phyloP scores from a whole-genome alignment of 106 monocot genomes.

The Dendrobium officinale region DNA sequence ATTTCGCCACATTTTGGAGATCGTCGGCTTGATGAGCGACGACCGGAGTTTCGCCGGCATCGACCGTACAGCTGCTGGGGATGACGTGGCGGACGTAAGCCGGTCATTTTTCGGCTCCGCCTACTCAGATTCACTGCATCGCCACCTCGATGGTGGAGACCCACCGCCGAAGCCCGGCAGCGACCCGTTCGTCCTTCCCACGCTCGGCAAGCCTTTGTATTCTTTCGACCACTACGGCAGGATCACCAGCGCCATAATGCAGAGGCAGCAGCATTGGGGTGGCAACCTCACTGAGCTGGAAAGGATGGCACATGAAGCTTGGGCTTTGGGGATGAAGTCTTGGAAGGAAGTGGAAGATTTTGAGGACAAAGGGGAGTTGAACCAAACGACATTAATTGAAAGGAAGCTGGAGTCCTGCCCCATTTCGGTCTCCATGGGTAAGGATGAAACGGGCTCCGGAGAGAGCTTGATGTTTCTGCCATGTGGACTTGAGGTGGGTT shows the following conservation, averaged over 20 bases:
- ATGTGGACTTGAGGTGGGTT: slow-evolving; percentile 66
- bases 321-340: slow-evolving; percentile 61
- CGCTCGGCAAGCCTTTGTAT: background rate
- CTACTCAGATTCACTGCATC: slow-evolving; percentile 12
- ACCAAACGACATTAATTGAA: slow-evolving; percentile 4
- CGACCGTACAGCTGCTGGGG: slow-evolving; percentile 8
- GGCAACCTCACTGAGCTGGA: slow-evolving; percentile 65
- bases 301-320: slow-evolving; percentile 61
- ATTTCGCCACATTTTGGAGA: slow-evolving; percentile 39
- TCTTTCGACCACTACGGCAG: slow-evolving; percentile 21
- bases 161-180: slow-evolving; percentile 7
- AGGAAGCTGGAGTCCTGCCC: slow-evolving; percentile 53
- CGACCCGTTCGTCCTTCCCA: slow-evolving; percentile 2
- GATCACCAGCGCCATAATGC: slow-evolving; percentile 48
- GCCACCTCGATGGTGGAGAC: slow-evolving; percentile 15
- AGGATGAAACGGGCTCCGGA: slow-evolving; percentile 15
- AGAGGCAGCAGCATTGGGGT: slow-evolving; percentile 11
- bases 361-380: slow-evolving; percentile 9
- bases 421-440: slow-evolving; percentile 28
- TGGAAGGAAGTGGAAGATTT: slow-evolving; percentile 57
- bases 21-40: slow-evolving; percentile 16
- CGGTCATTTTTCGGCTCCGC: slow-evolving; percentile 13
- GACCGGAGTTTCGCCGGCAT: slow-evolving; percentile 19
- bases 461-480: slow-evolving; percentile 54
- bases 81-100: slow-evolving; percentile 4